phyloP scores from a whole-genome alignment of 306 rosid genomes.

The Gastrolobium villosum region DNA sequence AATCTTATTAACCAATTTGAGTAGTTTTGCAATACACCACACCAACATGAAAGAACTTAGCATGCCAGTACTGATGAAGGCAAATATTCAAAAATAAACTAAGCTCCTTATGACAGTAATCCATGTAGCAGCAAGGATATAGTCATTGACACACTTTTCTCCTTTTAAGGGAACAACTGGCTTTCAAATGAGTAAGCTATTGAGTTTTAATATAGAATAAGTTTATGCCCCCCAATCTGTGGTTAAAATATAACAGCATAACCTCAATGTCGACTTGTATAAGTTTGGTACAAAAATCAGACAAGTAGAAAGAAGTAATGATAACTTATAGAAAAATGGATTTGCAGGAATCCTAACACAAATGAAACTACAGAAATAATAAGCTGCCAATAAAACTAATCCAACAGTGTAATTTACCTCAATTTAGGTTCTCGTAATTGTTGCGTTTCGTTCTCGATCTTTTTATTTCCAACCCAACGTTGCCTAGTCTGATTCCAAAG shows the following conservation, averaged over 20 bases:
- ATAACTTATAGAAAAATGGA: not conserved
- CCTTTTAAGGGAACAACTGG: not conserved
- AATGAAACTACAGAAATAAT: slow-evolving; percentile 4
- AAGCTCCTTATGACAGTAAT: slow-evolving; percentile 8
- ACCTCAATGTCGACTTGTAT: slow-evolving; percentile 17
- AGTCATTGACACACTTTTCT: slow-evolving; percentile 16
- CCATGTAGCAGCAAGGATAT: slow-evolving; percentile 11
- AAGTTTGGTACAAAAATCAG: slow-evolving; percentile 8
- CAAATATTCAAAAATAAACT: not conserved
- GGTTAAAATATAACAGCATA: slow-evolving; percentile 3
- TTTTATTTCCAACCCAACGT: slow-evolving; percentile 83
- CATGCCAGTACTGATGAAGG: not conserved
- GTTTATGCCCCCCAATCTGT: not conserved
- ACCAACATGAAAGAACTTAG: slow-evolving; percentile 18
- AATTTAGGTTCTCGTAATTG: slow-evolving; percentile 83
- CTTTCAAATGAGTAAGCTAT: not conserved
- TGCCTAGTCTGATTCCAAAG: slow-evolving; percentile 95
- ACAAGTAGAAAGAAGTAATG: slow-evolving; percentile 2
- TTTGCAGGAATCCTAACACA: not conserved
- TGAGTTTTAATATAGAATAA: not conserved
- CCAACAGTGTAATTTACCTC: slow-evolving; percentile 60
- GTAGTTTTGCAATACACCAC: not conserved
- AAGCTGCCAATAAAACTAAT: slow-evolving; percentile 20
- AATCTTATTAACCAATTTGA: slow-evolving; percentile 33
- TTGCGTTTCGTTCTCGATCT: slow-evolving; percentile 54